Base-by-base conservation (phyloP, 805 yeast genomes). In the Nakazawaea siamensis region DNA sequence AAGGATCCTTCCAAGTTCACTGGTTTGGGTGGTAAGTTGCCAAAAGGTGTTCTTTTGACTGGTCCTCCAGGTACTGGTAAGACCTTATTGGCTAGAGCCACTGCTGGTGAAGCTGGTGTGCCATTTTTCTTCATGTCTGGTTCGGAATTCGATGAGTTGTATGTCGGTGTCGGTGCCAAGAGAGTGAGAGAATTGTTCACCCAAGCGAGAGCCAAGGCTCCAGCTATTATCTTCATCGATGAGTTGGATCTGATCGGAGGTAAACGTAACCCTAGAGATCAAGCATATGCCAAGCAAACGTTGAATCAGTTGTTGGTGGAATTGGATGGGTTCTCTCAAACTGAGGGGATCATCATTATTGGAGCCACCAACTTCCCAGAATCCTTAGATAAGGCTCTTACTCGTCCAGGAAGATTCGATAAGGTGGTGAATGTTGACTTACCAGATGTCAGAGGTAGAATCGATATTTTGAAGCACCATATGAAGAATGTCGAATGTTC, bases 21-120 rank as follows among this genome's bases (percentile, higher is more conserved):
- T 33, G 94, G 95, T 1, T 70, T 92, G 33, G 99, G 99, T 46
- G 99, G 98, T 34, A 88, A 88, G 58, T 68, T 92, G 49, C 97
- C 98, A 39, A 92, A 90, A 57, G 99, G 99, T 67, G 95, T 92
- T 5, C 64, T 92, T 40, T 67, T 90, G 44, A 92, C 97, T 10
- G 98, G 98, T 30, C 98, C 98, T 25, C 98, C 98, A 27, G 98
- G 98, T 61, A 90, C 98, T 5, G 98, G 98, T 73, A 90, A 92
- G 57, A 92, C 98, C 1, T 66, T 90, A 46, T 71, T 92, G 44
- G 97, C 97, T 0, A 76, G 97, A 49, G 97, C 98, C 19, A 94
- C 96, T 20, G 98, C 98, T 6, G 97, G 97, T 44, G 97, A 90
- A 60, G 97, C 98, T 5, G 97, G 95, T 37, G 97, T 92, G 17